These are phyloP conservation scores for Lichtheimia hyalospora DNA, from an alignment of 371 early-diverging fungal species.

Conservation along the genomic window DNA sequence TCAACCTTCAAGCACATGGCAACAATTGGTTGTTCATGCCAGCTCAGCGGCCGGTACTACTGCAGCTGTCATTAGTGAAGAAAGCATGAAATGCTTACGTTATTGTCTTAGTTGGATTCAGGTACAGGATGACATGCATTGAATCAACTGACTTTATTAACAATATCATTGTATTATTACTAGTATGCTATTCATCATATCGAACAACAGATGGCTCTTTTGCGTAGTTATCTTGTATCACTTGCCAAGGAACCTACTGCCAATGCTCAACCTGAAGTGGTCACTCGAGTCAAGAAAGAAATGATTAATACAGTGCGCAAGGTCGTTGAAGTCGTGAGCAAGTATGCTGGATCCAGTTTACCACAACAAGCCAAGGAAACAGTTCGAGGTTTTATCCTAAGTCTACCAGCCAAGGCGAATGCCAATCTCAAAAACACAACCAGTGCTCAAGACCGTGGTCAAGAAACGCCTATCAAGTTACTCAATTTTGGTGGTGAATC, in stretches of 20 bases:
- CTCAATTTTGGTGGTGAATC: slow-evolving; percentile 74
- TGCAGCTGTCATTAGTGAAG: slow-evolving; percentile 72
- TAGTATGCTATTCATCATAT: slow-evolving; percentile 80
- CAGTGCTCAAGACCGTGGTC: slow-evolving; percentile 20
- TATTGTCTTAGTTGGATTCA: slow-evolving; percentile 82
- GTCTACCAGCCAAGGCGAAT: slow-evolving; percentile 77
- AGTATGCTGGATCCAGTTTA: slow-evolving; percentile 80
- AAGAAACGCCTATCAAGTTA: slow-evolving; percentile 17
- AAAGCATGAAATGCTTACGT: slow-evolving; percentile 70
- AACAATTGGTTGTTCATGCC: slow-evolving; percentile 66
- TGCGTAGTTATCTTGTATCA: slow-evolving; percentile 63
- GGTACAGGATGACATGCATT: slow-evolving; percentile 19
- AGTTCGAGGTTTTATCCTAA: slow-evolving; percentile 83
- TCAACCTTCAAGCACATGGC: slow-evolving; percentile 41
- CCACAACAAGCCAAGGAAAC: slow-evolving; percentile 76
- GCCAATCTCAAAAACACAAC: slow-evolving; percentile 32
- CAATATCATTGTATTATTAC: slow-evolving; percentile 1
- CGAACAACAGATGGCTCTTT: slow-evolving; percentile 68
- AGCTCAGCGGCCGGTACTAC: slow-evolving; percentile 64
- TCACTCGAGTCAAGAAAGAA: slow-evolving; percentile 66
- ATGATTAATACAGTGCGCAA: slow-evolving; percentile 81
- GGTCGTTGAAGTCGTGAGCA: slow-evolving; percentile 82
- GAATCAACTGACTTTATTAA: no score
- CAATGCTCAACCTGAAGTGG: neutral
- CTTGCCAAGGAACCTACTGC: slow-evolving; percentile 36